phyloP scores from a whole-genome alignment of 768 basidiomycete species.

The Boletus patriciae region DNA sequence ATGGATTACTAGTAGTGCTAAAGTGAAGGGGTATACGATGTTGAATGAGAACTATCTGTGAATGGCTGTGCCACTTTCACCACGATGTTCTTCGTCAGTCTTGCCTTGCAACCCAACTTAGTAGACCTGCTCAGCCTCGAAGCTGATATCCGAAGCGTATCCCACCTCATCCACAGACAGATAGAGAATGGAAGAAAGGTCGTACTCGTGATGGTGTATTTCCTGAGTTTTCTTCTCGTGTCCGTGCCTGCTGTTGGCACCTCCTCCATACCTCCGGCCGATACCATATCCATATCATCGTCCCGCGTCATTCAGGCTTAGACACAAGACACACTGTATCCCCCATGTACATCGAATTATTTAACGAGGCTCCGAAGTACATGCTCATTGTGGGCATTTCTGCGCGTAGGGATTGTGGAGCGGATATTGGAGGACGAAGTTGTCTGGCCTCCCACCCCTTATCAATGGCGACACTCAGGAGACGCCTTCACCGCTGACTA shows the following conservation, averaged over 20 bases:
- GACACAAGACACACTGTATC: constrained; percentile 42
- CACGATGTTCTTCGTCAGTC: constrained; percentile 70
- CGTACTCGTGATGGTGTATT: constrained; percentile 89
- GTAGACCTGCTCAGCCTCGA: constrained; percentile 72
- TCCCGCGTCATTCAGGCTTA: constrained; percentile 35
- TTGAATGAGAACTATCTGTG: no score
- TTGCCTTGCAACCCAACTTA: constrained; percentile 90
- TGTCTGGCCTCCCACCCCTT: constrained; percentile 31
- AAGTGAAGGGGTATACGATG: no score
- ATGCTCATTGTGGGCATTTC: constrained; percentile 89
- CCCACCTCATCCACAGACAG: constrained; percentile 71
- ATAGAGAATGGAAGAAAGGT: constrained; percentile 64
- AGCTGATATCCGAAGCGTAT: constrained; percentile 60
- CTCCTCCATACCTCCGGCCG: constrained; percentile 17
- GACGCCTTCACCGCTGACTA: not conserved
- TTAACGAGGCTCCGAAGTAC: constrained; percentile 79
- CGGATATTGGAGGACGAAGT: constrained; percentile 87
- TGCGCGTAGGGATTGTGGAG: constrained; percentile 78
- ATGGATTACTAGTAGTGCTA: no score
- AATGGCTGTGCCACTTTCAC: no score
- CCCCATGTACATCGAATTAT: constrained; percentile 83
- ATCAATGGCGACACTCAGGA: constrained; percentile 10
- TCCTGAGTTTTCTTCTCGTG: no score
- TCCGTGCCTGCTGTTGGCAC: constrained; percentile 34
- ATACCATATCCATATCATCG: constrained; percentile 45